A percentile compares a stretch with the other conserved stretches of the same genome.
phyloP scores from a whole-genome alignment of 495 filamentous ascomycete species.

The Echria macrotheca region DNA sequence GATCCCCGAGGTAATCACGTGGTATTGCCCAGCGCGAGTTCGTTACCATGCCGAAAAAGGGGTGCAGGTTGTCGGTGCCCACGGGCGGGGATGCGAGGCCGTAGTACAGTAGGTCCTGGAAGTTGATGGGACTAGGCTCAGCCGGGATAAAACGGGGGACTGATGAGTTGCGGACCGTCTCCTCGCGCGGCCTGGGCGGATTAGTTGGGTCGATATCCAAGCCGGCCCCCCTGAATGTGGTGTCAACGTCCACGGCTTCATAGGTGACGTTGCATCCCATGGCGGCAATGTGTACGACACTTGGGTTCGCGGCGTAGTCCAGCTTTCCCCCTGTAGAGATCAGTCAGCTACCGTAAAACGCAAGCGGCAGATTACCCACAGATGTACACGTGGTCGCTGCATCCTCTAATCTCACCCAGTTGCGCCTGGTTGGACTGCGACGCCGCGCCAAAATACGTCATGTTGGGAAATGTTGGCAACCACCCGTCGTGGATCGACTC shows the following conservation, averaged over 20 bases:
- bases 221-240: conserved; percentile 13
- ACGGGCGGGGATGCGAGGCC: not conserved
- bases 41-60: conserved; percentile 18
- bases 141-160: not conserved
- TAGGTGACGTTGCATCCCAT: conserved; percentile 19
- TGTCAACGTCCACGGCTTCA: conserved; percentile 16
- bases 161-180: conserved; percentile 1
- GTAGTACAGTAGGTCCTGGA: not conserved
- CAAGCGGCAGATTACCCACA: too few relatives aligned
- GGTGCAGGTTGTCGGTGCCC: not conserved
- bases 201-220: conserved; percentile 13
- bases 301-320: conserved; percentile 1
- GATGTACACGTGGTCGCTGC: conserved; percentile 13
- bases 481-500: not conserved
- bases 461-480: not conserved
- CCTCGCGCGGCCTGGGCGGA: conserved; percentile 9
- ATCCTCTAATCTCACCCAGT: too few relatives aligned
- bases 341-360: too few relatives aligned
- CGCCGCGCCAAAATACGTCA: conserved; percentile 5
- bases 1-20: conserved; percentile 7
- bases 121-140: not conserved
- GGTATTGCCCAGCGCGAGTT: conserved; percentile 19
- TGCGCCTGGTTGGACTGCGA: too few relatives aligned
- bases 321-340: conserved; percentile 14
- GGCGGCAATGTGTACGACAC: conserved; percentile 6